Percentiles rank a stretch among this genome's conserved stretches.
Conservation (phyloP, 768 basidiomycete species). For the Mycena haematopus region DNA sequence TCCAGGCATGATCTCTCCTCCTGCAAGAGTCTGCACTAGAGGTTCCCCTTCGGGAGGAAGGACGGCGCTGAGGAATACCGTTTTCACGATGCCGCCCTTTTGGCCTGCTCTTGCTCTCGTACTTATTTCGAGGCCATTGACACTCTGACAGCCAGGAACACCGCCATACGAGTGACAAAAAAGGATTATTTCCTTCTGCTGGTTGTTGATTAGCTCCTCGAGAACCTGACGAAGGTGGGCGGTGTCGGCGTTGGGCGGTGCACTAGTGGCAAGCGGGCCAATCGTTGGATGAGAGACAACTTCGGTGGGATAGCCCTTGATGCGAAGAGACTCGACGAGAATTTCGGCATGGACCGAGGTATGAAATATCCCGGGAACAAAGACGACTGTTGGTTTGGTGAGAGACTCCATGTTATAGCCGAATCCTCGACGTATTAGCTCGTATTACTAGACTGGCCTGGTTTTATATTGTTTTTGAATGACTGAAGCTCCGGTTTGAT, state of each 20-base stretch:
- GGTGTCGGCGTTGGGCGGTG: neutral
- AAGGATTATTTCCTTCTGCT: neutral
- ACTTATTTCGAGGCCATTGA: neutral
- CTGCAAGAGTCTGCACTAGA: neutral
- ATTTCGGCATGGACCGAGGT: neutral
- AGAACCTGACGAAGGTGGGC: neutral
- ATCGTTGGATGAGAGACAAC: neutral
- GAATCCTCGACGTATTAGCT: too few species aligned
- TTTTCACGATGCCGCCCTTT: neutral
- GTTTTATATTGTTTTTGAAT: neutral
- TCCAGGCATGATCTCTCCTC: neutral
- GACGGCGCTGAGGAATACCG: neutral
- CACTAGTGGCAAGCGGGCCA: neutral
- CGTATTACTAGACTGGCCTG: too few species aligned
- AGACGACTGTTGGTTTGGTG: neutral
- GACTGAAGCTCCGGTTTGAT: neutral
- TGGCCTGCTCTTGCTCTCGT: neutral
- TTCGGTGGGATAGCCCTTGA: neutral
- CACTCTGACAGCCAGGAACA: neutral
- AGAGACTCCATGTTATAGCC: neutral
- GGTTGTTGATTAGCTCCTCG: neutral
- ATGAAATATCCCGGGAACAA: neutral
- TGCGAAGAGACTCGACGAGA: neutral
- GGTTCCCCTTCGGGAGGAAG: neutral
- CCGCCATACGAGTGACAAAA: neutral